Conservation (phyloP, 2,329 filamentous ascomycete species). For the Botryotinia globosa region DNA sequence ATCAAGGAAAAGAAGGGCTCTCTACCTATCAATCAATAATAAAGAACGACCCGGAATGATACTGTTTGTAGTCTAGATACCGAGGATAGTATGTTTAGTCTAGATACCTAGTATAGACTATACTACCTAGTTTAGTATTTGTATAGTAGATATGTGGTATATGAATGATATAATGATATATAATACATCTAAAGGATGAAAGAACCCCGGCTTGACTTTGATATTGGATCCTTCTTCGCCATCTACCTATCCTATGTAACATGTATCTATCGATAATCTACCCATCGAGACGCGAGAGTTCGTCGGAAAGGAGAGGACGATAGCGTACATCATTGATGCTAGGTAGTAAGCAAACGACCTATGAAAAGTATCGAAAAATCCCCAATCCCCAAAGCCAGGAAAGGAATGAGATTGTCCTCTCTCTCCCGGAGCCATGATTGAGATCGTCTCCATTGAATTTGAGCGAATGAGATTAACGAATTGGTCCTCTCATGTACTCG, state of each 20-base stretch:
- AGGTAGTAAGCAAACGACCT: background rate
- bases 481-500: background rate
- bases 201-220: background rate
- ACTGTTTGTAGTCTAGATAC: background rate
- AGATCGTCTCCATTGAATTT: background rate
- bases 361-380: background rate
- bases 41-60: background rate
- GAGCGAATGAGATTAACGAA: background rate
- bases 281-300: background rate
- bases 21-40: background rate
- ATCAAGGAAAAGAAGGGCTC: background rate
- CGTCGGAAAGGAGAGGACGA: too few species aligned
- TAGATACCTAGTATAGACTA: too few species aligned
- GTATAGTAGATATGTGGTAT: too few species aligned
- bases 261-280: background rate
- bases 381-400: background rate
- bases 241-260: background rate
- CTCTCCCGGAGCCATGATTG: background rate
- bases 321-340: too few species aligned
- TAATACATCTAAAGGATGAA: too few species aligned
- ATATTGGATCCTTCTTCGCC: background rate
- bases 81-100: too few species aligned
- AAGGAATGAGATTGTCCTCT: slow-evolving; percentile 3
- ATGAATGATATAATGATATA: too few species aligned
- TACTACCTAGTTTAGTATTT: too few species aligned